Evolutionary conservation across 2,329 filamentous ascomycete species (phyloP), one percentile per base, ranked within the genome.

Genomic region (Pseudopithomyces maydicus): DNA sequence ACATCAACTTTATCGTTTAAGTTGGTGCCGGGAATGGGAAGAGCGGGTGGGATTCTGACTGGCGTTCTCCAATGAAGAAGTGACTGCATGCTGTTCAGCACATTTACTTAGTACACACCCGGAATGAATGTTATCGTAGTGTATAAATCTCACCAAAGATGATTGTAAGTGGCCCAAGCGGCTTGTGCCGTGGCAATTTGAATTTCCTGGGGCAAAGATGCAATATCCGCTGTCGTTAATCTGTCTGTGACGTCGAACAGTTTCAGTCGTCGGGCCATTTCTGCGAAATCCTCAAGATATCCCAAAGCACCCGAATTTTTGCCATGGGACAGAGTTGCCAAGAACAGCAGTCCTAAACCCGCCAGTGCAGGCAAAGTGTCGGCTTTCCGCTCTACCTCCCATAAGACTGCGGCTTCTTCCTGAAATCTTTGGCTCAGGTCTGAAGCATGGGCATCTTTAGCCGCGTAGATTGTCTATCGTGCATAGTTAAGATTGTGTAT

Each of bases 141-240:
- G 17, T 32, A 32, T 26, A 45, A 22, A 20, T 15, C 52, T 50
- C 42, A 55, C 52, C 29, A 29, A 3, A 50, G 12, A 29, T 29
- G 38, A 29, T 33, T 44, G 22, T 50, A 55, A 6, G 44, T 10
- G 17, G 44, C 52, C 52, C 45, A 55, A 7, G 45, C 45, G 3
- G 52, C 43, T 15, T 42, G 35, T 15, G 48, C 35, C 6, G 36
- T 39, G 6, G 48, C 48, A 1, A 32, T 35, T 32, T 48, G 45
- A 14, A 20, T 14, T 17, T 15, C n/a, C 14, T 2, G 6, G n/a
- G 22, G 29, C 14, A 20, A 6, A 14, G n/a, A 29, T 33, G 5
- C 7, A n/a, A 49, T 36, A 7, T 51, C 20, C 5, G 20, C 48
- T 1, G 17, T 14, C 15, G 19, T 49, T 6, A 38, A 29, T 22